Evolutionary conservation across 495 filamentous ascomycete species (phyloP).

Genomic region (Neurospora sp.): DNA sequence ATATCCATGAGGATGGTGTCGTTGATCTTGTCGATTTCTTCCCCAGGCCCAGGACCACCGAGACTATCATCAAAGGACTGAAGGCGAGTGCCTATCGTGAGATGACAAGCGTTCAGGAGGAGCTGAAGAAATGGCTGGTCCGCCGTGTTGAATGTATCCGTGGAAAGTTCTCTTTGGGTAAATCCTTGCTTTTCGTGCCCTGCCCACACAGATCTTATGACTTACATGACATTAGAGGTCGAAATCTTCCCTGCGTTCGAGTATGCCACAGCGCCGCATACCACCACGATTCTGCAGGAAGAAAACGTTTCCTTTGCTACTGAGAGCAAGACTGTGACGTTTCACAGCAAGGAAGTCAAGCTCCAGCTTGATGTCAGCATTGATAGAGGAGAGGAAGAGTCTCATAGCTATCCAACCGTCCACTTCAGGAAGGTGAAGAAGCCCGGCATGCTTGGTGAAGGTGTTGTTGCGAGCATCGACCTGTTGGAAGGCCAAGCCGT

Average conservation of each 20-base stretch:
- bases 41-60: slow-evolving; percentile 44
- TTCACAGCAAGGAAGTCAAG: slow-evolving; percentile 44
- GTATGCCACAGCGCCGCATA: slow-evolving; percentile 52
- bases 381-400: slow-evolving; percentile 40
- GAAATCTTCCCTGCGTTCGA: slow-evolving; percentile 63
- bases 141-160: slow-evolving; percentile 59
- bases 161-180: slow-evolving; percentile 46
- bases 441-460: slow-evolving; percentile 44
- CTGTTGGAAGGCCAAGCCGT: slow-evolving; percentile 55
- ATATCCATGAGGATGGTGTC: slow-evolving; percentile 61
- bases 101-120: slow-evolving; percentile 37
- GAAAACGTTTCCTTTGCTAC: slow-evolving; percentile 21
- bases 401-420: slow-evolving; percentile 32
- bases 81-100: slow-evolving; percentile 42
- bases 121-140: slow-evolving; percentile 51
- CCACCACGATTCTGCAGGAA: slow-evolving; percentile 34
- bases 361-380: slow-evolving; percentile 57
- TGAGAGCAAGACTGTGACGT: slow-evolving; percentile 50
- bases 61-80: slow-evolving; percentile 28
- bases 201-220: neutral
- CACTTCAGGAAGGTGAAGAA: slow-evolving; percentile 42
- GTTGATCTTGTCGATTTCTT: slow-evolving; percentile 66
- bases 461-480: slow-evolving; percentile 46
- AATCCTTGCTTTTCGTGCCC: neutral
- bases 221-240: slow-evolving; percentile 29